phyloP scores from a whole-genome alignment of 148 eudicot species.

The Fallopia convolvulus region DNA sequence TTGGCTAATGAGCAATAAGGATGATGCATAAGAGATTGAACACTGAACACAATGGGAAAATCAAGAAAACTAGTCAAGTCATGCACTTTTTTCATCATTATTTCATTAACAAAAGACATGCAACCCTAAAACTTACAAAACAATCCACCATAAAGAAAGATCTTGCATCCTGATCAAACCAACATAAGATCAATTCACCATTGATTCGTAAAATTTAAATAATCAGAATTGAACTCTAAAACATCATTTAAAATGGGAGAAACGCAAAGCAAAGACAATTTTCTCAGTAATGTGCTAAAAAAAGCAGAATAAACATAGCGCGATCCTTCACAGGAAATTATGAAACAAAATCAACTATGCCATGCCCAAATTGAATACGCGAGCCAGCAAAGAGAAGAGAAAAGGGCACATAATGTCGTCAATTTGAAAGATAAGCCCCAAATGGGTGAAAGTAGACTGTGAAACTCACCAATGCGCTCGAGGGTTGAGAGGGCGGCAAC shows the following conservation, averaged over 20 bases:
- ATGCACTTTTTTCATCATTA: neutral
- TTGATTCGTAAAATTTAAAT: neutral
- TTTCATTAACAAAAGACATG: slow-evolving; percentile 1
- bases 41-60: neutral
- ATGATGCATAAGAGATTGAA: neutral
- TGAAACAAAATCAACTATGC: neutral
- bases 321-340: neutral
- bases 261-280: neutral
- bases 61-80: neutral
- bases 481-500: neutral
- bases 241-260: neutral
- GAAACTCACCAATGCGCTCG: neutral
- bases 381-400: neutral
- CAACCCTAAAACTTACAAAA: neutral
- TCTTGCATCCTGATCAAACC: neutral
- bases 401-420: neutral
- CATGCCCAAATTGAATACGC: neutral
- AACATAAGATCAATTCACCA: neutral
- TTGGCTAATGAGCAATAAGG: neutral
- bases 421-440: neutral
- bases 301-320: neutral
- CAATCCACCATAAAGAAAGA: neutral
- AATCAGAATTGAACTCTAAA: neutral
- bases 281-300: neutral
- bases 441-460: neutral